A percentile compares a stretch with the other conserved stretches of the same genome.
Conservation (phyloP, 2,329 filamentous ascomycete species). For the Ascochyta koolunga region DNA sequence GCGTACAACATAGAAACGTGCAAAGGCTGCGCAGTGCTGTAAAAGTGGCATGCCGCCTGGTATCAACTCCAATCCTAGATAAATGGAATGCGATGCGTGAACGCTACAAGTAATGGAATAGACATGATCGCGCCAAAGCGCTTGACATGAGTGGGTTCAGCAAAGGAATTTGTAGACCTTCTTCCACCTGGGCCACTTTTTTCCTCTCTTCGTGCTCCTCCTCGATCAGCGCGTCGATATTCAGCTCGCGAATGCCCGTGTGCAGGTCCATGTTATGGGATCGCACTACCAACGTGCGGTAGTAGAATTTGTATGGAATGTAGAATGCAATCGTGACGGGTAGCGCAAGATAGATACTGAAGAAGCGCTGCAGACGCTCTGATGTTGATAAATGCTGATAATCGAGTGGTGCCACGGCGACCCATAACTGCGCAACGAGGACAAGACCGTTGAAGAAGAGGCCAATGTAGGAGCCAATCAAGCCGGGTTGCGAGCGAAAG, state of each 20-base stretch:
- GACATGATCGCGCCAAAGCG: constrained; percentile 3
- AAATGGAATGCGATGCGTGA: constrained; percentile 14
- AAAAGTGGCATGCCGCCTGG: constrained; percentile 38
- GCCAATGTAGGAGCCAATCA: constrained; percentile 80
- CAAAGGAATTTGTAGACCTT: constrained; percentile 57
- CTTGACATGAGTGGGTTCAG: constrained; percentile 27
- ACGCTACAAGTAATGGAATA: constrained; percentile 21
- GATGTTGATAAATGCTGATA: constrained; percentile 54
- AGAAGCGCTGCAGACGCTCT: constrained; percentile 69
- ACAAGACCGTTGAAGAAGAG: constrained; percentile 77
- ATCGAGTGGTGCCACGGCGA: constrained; percentile 76
- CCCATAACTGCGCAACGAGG: constrained; percentile 86
- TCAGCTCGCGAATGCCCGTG: constrained; percentile 84
- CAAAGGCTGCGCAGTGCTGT: constrained; percentile 34
- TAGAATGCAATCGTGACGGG: constrained; percentile 74
- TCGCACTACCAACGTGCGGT: constrained; percentile 70
- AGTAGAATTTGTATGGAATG: constrained; percentile 76
- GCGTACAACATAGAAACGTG: constrained; percentile 17
- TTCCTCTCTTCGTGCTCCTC: constrained; percentile 79
- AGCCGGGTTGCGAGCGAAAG: constrained; percentile 79
- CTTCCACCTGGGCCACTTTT: constrained; percentile 56
- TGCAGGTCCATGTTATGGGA: constrained; percentile 81
- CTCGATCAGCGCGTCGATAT: constrained; percentile 76
- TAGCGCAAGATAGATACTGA: constrained; percentile 72
- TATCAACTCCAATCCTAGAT: constrained; percentile 28